Evolutionary conservation across 768 basidiomycete genomes (phyloP), one percentile per base, ranked within the genome.

Genomic region (Serendipita vermifera): DNA sequence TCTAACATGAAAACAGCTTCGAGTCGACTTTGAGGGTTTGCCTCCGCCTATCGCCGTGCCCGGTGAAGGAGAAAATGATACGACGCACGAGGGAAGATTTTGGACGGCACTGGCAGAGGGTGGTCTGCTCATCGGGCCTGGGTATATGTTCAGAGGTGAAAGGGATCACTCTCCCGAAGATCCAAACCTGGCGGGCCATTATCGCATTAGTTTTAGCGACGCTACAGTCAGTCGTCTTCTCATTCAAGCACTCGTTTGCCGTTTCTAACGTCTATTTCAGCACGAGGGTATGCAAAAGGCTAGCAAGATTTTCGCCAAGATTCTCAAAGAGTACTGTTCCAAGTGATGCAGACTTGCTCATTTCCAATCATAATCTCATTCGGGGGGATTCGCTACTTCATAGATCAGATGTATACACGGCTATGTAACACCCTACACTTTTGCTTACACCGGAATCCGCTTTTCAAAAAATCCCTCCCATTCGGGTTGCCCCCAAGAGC

Each of bases 401-500:
- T n/a, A n/a, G n/a, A n/a, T n/a, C n/a, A n/a, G n/a, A n/a, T n/a
- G n/a, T n/a, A n/a, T n/a, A n/a, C n/a, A n/a, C n/a, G n/a, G n/a
- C n/a, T n/a, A n/a, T n/a, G n/a, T n/a, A n/a, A n/a, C n/a, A n/a
- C n/a, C n/a, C n/a, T n/a, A n/a, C n/a, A n/a, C n/a, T n/a, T n/a
- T n/a, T n/a, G n/a, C n/a, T n/a, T n/a, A n/a, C n/a, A n/a, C n/a
- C n/a, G n/a, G n/a, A n/a, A 65, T 76, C 59, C 79, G 84, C 51
- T 75, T 69, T 41, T 71, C 70, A 29, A 94, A 73, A 68, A 84
- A 96, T 40, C 81, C 76, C 17, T 70, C 72, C 91, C 91, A 94
- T 65, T 96, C 86, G 38, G 73, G 73, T 64, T 82, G 76, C 3
- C 77, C 83, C 87, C 88, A 96, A 20, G 81, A 76, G 64, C 88